Base-by-base conservation (phyloP, 2,329 filamentous ascomycete genomes). In the Claviceps monticola region DNA sequence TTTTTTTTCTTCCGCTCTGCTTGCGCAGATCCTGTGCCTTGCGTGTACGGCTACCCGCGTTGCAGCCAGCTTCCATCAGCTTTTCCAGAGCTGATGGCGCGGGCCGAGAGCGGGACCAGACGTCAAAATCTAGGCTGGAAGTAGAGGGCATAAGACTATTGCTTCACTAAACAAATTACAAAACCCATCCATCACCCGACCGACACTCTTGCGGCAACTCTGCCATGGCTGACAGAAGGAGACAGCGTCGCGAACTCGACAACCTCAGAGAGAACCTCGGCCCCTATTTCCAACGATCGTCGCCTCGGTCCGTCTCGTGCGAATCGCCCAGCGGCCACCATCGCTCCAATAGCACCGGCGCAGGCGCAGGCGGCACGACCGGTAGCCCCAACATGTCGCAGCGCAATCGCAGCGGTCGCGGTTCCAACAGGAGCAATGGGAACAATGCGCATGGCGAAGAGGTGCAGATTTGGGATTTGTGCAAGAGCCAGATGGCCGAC, bases 401-500 rank as follows among this genome's bases (percentile, higher is more conserved):
- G 59, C 65, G 70, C 54, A 71, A 70, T 54, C 68, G 71, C 51
- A 71, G 69, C 58, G 68, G 68, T 49, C 70, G 70, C 55, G 69
- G 68, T 41, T 69, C 68, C 42, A 69, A 69, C 60, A 67, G 70
- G 43, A 72, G 70, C 61, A 71, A 69, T 47, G 68, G 69, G 26
- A 65, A 67, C 54, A 58, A 55, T 37, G 42, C 64, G 7, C 67
- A 70, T 36, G 71, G 71, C 29, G 71, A 73, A 55, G 71, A 73
- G 57, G 67, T 64, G 8, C 63, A 68, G 46, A 65, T 72, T 5
- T 73, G 71, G 71, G 69, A 72, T 37, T 57, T 60, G 1, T 67
- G 64, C 58, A 71, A 71, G 53, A 59, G 58, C 4, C 66, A 70
- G 46, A 59, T 72, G 34, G 58, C 60, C 38, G 70, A 73, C 17